These are phyloP conservation scores for Mucor plumbeus DNA, from an alignment of 371 early-diverging fungal species.

Conservation along the genomic window DNA sequence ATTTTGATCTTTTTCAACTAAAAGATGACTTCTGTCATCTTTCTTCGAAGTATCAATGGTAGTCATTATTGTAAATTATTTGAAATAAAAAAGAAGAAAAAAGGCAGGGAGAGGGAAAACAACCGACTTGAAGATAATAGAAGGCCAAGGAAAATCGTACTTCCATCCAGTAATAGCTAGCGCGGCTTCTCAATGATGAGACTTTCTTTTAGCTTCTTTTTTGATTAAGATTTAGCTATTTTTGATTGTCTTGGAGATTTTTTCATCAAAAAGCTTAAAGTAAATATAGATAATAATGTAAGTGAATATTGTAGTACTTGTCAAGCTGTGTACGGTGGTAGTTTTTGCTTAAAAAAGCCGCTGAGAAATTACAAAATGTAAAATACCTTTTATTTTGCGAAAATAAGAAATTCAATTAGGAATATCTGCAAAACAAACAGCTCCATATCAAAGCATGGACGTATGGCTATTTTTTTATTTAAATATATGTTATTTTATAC, in stretches of 20 bases:
- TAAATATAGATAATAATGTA: no score
- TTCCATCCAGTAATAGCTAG: not conserved
- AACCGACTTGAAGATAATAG: constrained; percentile 1
- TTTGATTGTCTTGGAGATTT: no score
- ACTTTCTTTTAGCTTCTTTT: not conserved
- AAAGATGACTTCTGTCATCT: constrained; percentile 25
- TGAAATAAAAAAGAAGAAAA: not conserved
- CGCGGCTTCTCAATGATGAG: not conserved
- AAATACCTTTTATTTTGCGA: no score
- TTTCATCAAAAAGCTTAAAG: no score
- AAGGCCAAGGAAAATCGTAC: constrained; percentile 3
- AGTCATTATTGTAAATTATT: constrained; percentile 22
- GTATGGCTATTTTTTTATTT: not conserved
- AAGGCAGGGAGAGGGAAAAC: constrained; percentile 10
- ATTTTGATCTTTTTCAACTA: constrained; percentile 26
- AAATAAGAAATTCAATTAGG: no score
- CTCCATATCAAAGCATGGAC: not conserved
- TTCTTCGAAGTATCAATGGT: constrained; percentile 28
- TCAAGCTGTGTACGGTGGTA: no score
- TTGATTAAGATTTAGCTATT: not conserved
- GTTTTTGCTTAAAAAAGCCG: no score
- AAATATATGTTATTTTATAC: constrained; percentile 3
- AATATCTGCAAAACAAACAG: not conserved
- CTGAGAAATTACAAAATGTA: no score
- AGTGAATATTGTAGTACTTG: no score